These are phyloP conservation scores for Hirschfeldia incana DNA, from an alignment of 345 rosid species.

Conservation along the genomic window DNA sequence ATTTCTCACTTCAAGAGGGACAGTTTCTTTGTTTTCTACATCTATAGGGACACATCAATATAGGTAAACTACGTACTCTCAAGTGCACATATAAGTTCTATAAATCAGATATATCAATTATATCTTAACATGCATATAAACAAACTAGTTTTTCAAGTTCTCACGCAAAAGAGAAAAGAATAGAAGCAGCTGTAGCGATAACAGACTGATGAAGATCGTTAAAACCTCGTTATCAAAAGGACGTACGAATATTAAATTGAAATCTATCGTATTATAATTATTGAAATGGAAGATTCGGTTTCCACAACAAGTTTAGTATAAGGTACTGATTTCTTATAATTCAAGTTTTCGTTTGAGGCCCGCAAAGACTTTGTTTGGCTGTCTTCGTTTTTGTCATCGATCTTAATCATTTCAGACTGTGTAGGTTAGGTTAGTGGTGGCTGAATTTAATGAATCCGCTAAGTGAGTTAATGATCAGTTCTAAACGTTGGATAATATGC, in stretches of 20 bases:
- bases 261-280: not conserved
- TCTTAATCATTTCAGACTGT: constrained; percentile 13
- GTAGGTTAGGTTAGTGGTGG: not conserved
- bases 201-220: constrained; percentile 25
- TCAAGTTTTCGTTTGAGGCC: constrained; percentile 33
- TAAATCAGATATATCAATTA: not conserved
- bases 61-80: not conserved
- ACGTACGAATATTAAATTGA: constrained; percentile 21
- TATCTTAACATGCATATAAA: not conserved
- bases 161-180: constrained; percentile 28
- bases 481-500: not conserved
- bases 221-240: constrained; percentile 43
- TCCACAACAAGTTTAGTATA: constrained; percentile 4
- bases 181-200: constrained; percentile 8
- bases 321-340: constrained; percentile 29
- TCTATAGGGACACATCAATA: not conserved
- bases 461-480: not conserved
- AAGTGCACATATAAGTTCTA: not conserved
- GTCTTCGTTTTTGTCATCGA: not conserved
- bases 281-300: constrained; percentile 11
- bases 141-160: not conserved
- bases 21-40: not conserved
- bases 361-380: constrained; percentile 36
- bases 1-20: not conserved
- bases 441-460: not conserved